A percentile compares a stretch with the other conserved stretches of the same genome.
Evolutionary conservation across 257 asterid species (phyloP).

Genomic region (Ligustrum vulgare): DNA sequence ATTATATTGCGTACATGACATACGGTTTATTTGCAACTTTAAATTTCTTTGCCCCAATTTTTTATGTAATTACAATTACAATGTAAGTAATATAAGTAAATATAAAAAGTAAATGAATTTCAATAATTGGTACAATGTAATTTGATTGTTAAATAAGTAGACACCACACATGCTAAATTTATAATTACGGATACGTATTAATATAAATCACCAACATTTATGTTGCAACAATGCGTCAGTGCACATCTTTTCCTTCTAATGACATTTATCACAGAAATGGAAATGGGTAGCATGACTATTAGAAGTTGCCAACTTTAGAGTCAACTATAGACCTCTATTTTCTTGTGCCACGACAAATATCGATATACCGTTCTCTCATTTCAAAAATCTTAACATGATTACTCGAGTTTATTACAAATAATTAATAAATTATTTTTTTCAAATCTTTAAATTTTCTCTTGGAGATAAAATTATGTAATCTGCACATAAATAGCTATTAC

Average conservation of each 20-base stretch:
- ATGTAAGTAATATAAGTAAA: constrained; percentile 1
- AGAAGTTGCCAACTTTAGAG: not conserved
- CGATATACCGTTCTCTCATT: not conserved
- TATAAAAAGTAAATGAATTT: too few relatives aligned
- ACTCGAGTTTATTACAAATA: not conserved
- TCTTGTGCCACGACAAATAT: not conserved
- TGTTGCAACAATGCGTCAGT: constrained; percentile 35
- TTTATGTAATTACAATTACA: not conserved
- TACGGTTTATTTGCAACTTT: not conserved
- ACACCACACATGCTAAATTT: not conserved
- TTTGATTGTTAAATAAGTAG: too few relatives aligned
- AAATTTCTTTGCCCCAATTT: not conserved
- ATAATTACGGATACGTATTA: not conserved
- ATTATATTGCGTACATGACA: too few relatives aligned
- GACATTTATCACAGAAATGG: constrained; percentile 32
- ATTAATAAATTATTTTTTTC: not conserved
- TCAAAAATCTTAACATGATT: not conserved
- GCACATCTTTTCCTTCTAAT: constrained; percentile 30
- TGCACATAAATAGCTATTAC: too few relatives aligned
- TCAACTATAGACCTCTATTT: not conserved
- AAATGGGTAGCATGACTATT: constrained; percentile 25
- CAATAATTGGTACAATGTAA: too few relatives aligned
- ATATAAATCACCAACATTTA: constrained; percentile 15
- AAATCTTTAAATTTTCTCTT: not conserved
- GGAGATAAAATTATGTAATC: too few relatives aligned